Conservation (phyloP, 1,284 basidiomycete species). For the Volvariella volvacea region DNA sequence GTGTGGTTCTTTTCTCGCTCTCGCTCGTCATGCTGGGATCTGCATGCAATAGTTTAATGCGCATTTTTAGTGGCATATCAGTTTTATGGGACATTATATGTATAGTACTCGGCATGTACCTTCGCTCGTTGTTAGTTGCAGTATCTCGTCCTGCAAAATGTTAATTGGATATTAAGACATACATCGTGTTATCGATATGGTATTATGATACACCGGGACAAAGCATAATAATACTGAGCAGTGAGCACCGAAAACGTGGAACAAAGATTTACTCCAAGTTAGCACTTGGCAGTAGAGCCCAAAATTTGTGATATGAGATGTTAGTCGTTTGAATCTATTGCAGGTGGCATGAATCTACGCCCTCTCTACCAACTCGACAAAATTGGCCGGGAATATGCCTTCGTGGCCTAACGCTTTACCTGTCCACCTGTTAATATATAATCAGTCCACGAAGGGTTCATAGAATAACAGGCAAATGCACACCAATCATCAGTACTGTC, state of each 20-base stretch:
- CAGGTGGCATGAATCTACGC: background rate
- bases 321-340: background rate
- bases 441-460: background rate
- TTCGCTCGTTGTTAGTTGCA: too few relatives aligned
- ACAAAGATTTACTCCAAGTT: too few relatives aligned
- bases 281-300: too few relatives aligned
- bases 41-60: too few relatives aligned
- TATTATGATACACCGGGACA: too few relatives aligned
- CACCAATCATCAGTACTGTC: constrained; percentile 77
- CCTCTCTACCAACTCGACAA: constrained; percentile 49
- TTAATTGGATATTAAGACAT: background rate
- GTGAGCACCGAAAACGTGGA: too few relatives aligned
- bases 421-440: constrained; percentile 57
- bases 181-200: background rate
- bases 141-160: background rate
- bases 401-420: constrained; percentile 41
- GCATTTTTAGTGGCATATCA: too few relatives aligned
- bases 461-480: constrained; percentile 12
- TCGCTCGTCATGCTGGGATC: too few relatives aligned
- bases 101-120: background rate
- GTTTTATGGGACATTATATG: too few relatives aligned
- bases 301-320: too few relatives aligned
- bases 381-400: constrained; percentile 61
- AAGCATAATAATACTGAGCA: too few relatives aligned
- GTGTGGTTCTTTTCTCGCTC: too few relatives aligned